These are phyloP conservation scores for Umbilicaria muhlenbergii DNA, from an alignment of 495 filamentous ascomycete genomes.

Conservation along the genomic window DNA sequence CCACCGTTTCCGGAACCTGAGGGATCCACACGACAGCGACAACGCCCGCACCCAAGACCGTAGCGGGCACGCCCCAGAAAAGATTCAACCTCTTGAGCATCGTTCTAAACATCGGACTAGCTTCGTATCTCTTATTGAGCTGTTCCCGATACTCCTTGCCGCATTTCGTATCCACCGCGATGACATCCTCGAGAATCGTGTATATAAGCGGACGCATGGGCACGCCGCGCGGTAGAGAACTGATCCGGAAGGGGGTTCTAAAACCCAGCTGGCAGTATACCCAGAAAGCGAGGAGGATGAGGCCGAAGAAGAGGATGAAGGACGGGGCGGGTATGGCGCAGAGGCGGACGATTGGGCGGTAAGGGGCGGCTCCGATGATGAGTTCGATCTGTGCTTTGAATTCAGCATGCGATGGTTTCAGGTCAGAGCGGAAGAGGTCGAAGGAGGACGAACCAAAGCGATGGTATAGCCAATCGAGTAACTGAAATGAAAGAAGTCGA, in stretches of 20 bases:
- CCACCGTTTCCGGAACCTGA: conserved; percentile 39
- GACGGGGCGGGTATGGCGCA: conserved; percentile 44
- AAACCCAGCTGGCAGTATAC: conserved; percentile 25
- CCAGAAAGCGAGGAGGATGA: conserved; percentile 35
- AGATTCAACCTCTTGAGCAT: conserved; percentile 60
- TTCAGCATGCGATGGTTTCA: too few species aligned
- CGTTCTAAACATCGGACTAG: conserved; percentile 50
- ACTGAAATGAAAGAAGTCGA: conserved; percentile 50
- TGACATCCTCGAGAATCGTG: conserved; percentile 64
- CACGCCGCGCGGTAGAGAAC: conserved; percentile 52
- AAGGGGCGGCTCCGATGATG: conserved; percentile 26
- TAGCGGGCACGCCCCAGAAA: conserved; percentile 55
- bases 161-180: conserved; percentile 62
- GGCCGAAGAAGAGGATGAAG: conserved; percentile 43
- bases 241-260: conserved; percentile 53
- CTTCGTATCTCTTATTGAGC: conserved; percentile 50
- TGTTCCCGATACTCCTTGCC: conserved; percentile 51
- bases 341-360: conserved; percentile 32
- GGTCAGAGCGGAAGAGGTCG: neutral
- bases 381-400: conserved; percentile 24
- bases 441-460: conserved; percentile 17
- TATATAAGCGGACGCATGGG: conserved; percentile 55
- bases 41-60: conserved; percentile 38
- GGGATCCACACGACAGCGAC: conserved; percentile 48
- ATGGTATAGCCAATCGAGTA: conserved; percentile 35